phyloP scores from a whole-genome alignment of 495 filamentous ascomycete species.

The Hypoxylon crocopeplum region DNA sequence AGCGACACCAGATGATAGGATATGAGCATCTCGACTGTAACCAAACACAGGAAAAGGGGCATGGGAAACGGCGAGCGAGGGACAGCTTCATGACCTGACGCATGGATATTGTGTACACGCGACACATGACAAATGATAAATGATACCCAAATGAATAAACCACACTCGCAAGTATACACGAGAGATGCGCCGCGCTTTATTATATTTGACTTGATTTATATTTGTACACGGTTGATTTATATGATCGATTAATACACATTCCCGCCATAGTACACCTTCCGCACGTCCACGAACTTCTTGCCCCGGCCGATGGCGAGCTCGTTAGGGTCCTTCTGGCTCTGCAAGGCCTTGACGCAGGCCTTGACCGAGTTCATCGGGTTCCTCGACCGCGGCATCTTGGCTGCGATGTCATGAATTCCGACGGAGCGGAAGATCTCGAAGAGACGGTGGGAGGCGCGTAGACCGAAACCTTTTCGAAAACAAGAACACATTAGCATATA shows the following conservation, averaged over 20 bases:
- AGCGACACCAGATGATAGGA: no score
- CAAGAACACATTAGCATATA: conserved; percentile 1
- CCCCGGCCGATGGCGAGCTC: conserved; percentile 85
- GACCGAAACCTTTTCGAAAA: conserved; percentile 74
- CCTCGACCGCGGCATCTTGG: conserved; percentile 74
- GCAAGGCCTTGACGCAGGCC: conserved; percentile 81
- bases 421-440: conserved; percentile 87
- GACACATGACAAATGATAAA: conserved; percentile 1
- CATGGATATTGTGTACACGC: no score
- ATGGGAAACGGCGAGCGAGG: not conserved
- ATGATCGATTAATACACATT: conserved; percentile 56
- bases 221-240: conserved; percentile 17
- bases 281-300: conserved; percentile 92
- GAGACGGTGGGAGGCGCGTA: conserved; percentile 87
- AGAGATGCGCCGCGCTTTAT: not conserved
- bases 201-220: conserved; percentile 1
- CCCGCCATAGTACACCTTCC: conserved; percentile 97
- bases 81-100: no score
- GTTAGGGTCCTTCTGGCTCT: conserved; percentile 83
- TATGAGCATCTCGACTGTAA: no score
- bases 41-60: no score
- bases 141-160: conserved; percentile 28
- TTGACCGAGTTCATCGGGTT: conserved; percentile 98
- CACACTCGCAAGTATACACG: not conserved
- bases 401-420: conserved; percentile 86